A percentile compares a stretch with the other conserved stretches of the same genome.
These are phyloP conservation scores for Vinca minor DNA, from an alignment of 257 asterid genomes.

Conservation along the genomic window DNA sequence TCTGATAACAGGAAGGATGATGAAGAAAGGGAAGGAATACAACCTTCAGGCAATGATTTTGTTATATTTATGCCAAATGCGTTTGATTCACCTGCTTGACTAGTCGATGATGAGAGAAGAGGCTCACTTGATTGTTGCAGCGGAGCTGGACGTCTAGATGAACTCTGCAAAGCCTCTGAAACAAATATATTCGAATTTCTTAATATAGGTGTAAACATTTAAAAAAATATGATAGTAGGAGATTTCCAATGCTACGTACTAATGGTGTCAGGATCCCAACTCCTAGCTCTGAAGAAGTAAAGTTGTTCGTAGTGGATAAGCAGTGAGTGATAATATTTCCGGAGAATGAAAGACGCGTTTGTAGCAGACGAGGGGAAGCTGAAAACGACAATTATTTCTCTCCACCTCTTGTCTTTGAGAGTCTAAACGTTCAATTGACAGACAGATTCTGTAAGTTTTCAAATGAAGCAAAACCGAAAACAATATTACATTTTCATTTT, in stretches of 20 bases:
- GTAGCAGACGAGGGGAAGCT: slow-evolving; percentile 82
- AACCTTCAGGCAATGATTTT: slow-evolving; percentile 11
- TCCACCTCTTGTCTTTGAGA: slow-evolving; percentile 66
- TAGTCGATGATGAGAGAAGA: background rate
- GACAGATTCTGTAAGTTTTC: background rate
- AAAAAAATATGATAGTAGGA: background rate
- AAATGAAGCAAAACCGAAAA: background rate
- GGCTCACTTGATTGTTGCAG: background rate
- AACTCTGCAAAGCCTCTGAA: slow-evolving; percentile 10
- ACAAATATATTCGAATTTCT: background rate
- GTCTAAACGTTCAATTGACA: slow-evolving; percentile 33
- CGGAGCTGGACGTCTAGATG: background rate
- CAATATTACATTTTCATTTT: background rate
- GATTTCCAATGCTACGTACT: slow-evolving; percentile 22
- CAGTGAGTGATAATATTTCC: slow-evolving; percentile 67
- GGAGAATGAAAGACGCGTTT: slow-evolving; percentile 75
- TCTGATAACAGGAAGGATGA: background rate
- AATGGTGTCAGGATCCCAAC: slow-evolving; percentile 49
- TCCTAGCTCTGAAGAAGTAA: slow-evolving; percentile 55
- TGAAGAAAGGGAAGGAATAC: background rate
- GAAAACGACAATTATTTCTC: slow-evolving; percentile 59
- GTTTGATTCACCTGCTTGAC: background rate
- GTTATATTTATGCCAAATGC: background rate
- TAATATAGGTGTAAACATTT: too few relatives aligned
- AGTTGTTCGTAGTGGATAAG: slow-evolving; percentile 77